phyloP scores from a whole-genome alignment of 441 rosid species.

The Adansonia rubrostipa region DNA sequence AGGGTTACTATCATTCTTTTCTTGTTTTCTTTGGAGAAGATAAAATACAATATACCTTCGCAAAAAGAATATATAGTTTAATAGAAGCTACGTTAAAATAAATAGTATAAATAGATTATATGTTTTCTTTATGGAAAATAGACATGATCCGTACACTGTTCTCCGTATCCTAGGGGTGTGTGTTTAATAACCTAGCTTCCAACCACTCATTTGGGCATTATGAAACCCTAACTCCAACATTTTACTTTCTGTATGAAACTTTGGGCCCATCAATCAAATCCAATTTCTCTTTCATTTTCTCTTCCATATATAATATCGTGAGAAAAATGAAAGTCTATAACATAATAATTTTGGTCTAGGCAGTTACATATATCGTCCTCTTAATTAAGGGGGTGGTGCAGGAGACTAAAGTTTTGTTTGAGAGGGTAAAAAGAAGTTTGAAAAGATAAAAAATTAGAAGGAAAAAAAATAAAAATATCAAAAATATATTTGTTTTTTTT shows the following conservation, averaged over 20 bases:
- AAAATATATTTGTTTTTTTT: too few relatives aligned
- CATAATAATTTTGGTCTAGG: too few relatives aligned
- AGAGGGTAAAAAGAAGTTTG: too few relatives aligned
- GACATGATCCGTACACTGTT: background rate
- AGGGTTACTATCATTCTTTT: slow-evolving; percentile 18
- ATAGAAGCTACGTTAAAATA: too few relatives aligned
- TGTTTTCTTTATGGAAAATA: too few relatives aligned
- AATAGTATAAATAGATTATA: too few relatives aligned
- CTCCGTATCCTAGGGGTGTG: background rate
- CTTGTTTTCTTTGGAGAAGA: slow-evolving; percentile 32
- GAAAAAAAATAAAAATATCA: too few relatives aligned
- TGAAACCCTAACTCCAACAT: slow-evolving; percentile 40
- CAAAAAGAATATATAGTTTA: slow-evolving; percentile 28
- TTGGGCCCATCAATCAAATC: background rate
- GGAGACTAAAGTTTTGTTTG: too few relatives aligned
- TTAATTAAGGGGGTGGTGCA: too few relatives aligned
- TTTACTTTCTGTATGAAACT: background rate
- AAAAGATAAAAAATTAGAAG: too few relatives aligned
- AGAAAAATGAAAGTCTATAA: slow-evolving; percentile 14
- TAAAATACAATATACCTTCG: too few relatives aligned
- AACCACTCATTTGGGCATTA: slow-evolving; percentile 37
- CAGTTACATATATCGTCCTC: too few relatives aligned
- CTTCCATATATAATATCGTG: slow-evolving; percentile 28
- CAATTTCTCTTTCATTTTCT: slow-evolving; percentile 9
- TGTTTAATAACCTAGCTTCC: slow-evolving; percentile 24